A percentile compares a stretch with the other conserved stretches of the same genome.
phyloP scores from a whole-genome alignment of 2,329 filamentous ascomycete species.

The Curvularia verruculosa region DNA sequence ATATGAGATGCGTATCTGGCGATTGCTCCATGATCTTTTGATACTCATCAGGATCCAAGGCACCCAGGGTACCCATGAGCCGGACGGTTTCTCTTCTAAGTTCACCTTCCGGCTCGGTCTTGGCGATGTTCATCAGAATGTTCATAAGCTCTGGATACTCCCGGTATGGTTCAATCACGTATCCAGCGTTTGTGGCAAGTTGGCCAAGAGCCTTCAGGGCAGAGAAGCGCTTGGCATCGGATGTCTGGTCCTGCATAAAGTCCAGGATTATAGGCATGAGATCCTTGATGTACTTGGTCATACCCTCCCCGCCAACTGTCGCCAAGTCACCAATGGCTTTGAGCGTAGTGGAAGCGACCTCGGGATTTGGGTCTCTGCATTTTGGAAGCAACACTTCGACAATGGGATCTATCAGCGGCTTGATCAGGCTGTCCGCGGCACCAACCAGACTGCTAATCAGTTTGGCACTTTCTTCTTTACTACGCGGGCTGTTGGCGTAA shows the following conservation, averaged over 20 bases:
- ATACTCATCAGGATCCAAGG: constrained; percentile 94
- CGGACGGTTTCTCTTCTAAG: constrained; percentile 95
- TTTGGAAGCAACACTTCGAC: constrained; percentile 93
- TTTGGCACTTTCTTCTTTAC: constrained; percentile 95
- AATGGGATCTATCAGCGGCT: constrained; percentile 96
- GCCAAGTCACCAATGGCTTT: constrained; percentile 94
- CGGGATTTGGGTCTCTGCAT: constrained; percentile 80
- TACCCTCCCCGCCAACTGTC: constrained; percentile 90
- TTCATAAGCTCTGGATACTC: constrained; percentile 94
- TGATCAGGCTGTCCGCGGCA: constrained; percentile 90
- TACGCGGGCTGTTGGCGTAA: constrained; percentile 90
- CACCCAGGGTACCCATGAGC: constrained; percentile 91
- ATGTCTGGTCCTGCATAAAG: constrained; percentile 91
- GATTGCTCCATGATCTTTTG: constrained; percentile 91
- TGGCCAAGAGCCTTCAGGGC: constrained; percentile 90
- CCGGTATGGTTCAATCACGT: constrained; percentile 94
- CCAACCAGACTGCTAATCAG: constrained; percentile 90
- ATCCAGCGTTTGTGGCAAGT: constrained; percentile 92
- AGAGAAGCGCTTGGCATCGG: constrained; percentile 86
- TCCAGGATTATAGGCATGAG: constrained; percentile 96
- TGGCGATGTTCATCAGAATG: constrained; percentile 91
- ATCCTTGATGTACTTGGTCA: constrained; percentile 87
- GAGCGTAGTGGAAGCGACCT: constrained; percentile 92
- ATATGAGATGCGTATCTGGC: constrained; percentile 76
- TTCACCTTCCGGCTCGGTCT: constrained; percentile 84